phyloP scores from a whole-genome alignment of 192 early-diverging fungal genomes.

The Cladochytrium replicatum region DNA sequence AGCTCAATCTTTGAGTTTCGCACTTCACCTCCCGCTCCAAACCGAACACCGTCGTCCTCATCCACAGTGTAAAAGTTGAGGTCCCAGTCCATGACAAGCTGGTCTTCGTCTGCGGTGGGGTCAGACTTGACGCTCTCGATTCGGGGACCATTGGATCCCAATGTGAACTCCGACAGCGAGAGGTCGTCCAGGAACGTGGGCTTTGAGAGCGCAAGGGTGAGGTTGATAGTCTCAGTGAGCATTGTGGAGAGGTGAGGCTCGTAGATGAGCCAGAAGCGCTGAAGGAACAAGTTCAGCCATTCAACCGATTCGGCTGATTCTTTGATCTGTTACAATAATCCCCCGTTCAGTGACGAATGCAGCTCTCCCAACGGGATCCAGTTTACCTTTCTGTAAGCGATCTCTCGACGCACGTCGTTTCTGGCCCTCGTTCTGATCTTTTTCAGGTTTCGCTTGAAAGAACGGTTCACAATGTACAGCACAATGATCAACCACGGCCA shows the following conservation, averaged over 20 bases:
- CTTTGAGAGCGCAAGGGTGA: constrained; percentile 60
- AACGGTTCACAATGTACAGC: too few relatives aligned
- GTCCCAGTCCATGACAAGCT: constrained; percentile 74
- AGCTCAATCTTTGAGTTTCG: constrained; percentile 79
- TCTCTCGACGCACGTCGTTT: too few relatives aligned
- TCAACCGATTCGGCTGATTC: constrained; percentile 68
- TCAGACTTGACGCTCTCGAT: constrained; percentile 32
- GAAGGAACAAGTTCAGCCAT: constrained; percentile 85
- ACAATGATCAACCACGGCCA: too few relatives aligned
- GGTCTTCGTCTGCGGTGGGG: constrained; percentile 23
- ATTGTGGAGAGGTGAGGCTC: constrained; percentile 75
- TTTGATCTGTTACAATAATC: too few relatives aligned
- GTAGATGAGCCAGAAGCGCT: constrained; percentile 81
- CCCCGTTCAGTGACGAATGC: too few relatives aligned
- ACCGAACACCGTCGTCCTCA: too few relatives aligned
- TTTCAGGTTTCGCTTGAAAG: too few relatives aligned
- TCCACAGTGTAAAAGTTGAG: constrained; percentile 79
- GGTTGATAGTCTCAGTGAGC: constrained; percentile 61
- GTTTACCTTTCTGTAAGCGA: too few relatives aligned
- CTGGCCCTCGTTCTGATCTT: too few relatives aligned
- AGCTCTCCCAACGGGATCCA: too few relatives aligned
- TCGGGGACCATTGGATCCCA: constrained; percentile 36
- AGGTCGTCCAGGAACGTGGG: constrained; percentile 62
- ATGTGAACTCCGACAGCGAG: constrained; percentile 31
- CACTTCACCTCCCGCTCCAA: too few relatives aligned